Conservation (phyloP, 306 rosid genomes). For the Astragalus glycyphyllos region DNA sequence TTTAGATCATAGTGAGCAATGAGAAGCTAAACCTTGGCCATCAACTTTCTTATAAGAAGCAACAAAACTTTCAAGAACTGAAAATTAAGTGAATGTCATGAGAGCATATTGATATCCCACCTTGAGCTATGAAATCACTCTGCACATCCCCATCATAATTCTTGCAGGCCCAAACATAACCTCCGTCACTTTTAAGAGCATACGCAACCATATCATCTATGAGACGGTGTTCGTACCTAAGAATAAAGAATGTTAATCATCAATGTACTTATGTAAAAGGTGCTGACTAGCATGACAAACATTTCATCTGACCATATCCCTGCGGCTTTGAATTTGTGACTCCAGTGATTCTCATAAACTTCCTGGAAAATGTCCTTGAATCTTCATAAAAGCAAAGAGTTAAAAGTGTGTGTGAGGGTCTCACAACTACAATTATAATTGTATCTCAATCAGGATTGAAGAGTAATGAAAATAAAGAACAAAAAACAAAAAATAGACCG, state of each 20-base stretch:
- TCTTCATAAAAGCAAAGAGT: slow-evolving; percentile 57
- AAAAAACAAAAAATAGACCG: slow-evolving; percentile 23
- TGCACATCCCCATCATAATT: slow-evolving; percentile 98
- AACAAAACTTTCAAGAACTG: slow-evolving; percentile 34
- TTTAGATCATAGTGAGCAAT: slow-evolving; percentile 25
- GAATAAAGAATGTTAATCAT: slow-evolving; percentile 42
- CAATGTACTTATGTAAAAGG: slow-evolving; percentile 11
- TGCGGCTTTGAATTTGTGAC: slow-evolving; percentile 84
- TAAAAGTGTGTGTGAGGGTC: slow-evolving; percentile 18
- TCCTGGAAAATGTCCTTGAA: slow-evolving; percentile 99
- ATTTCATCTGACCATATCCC: slow-evolving; percentile 79
- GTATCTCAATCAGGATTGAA: slow-evolving; percentile 18
- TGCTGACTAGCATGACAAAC: slow-evolving; percentile 34
- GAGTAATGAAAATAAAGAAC: slow-evolving; percentile 24
- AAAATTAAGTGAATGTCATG: slow-evolving; percentile 18
- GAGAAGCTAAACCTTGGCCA: slow-evolving; percentile 6
- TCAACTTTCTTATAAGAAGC: slow-evolving; percentile 19
- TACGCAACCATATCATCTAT: slow-evolving; percentile 99
- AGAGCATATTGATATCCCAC: slow-evolving; percentile 49
- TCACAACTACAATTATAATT: slow-evolving; percentile 16
- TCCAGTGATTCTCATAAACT: slow-evolving; percentile 83
- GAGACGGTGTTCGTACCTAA: slow-evolving; percentile 98
- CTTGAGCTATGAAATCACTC: slow-evolving; percentile 99
- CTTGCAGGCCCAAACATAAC: slow-evolving; percentile 99
- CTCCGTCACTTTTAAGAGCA: slow-evolving; percentile 96